Conservation (phyloP, 805 yeast species). For the Danielozyma ontarioensis region DNA sequence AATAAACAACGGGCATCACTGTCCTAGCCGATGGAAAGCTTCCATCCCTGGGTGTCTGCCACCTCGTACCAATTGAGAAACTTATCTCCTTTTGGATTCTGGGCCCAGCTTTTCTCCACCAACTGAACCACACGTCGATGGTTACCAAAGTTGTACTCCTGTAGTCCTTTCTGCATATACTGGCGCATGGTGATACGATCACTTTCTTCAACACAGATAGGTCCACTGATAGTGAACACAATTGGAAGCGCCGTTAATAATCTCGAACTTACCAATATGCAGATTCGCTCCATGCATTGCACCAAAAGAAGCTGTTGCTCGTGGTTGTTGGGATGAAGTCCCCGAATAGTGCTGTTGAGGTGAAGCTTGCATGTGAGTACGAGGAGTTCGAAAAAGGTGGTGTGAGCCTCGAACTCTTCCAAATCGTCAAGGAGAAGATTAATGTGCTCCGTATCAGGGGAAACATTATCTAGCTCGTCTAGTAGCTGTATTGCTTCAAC, state of each 20-base stretch:
- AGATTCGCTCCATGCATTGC: constrained; percentile 7
- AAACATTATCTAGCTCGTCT: constrained; percentile 3
- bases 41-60: not conserved
- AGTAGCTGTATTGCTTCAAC: constrained; percentile 1
- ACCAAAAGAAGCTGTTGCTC: constrained; percentile 8
- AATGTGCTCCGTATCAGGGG: constrained; percentile 9
- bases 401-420: constrained; percentile 6
- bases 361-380: constrained; percentile 9
- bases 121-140: not conserved
- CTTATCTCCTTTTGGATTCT: not conserved
- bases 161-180: not conserved
- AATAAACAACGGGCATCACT: too few species aligned
- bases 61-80: not conserved
- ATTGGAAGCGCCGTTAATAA: constrained; percentile 11
- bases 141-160: not conserved
- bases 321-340: constrained; percentile 6
- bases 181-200: not conserved
- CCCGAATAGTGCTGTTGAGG: constrained; percentile 6
- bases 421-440: constrained; percentile 4
- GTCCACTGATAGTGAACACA: constrained; percentile 3
- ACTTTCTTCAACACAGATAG: not conserved
- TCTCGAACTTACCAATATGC: constrained; percentile 6
- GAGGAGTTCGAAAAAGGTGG: constrained; percentile 11
- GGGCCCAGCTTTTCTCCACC: not conserved
- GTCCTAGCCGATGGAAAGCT: not conserved